Evolutionary conservation across 2,329 filamentous ascomycete species (phyloP).

Genomic region (Mollisiaceae sp.): DNA sequence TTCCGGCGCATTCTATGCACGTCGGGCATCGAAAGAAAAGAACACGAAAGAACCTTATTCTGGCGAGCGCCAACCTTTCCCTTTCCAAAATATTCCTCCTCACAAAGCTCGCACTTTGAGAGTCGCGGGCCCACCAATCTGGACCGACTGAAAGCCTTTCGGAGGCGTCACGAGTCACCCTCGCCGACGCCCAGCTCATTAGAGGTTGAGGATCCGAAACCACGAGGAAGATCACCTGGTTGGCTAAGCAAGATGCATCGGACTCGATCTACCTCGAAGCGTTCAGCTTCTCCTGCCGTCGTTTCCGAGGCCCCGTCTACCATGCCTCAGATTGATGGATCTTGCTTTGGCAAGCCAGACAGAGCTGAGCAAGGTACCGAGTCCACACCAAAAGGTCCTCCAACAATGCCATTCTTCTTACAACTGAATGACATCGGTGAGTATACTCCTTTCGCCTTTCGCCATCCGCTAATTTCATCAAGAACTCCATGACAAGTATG

Average conservation of each 20-base stretch:
- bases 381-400: constrained; percentile 15
- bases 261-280: constrained; percentile 36
- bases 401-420: constrained; percentile 57
- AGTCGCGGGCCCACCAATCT: constrained; percentile 33
- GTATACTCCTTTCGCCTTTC: constrained; percentile 35
- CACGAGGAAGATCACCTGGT: constrained; percentile 35
- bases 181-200: constrained; percentile 24
- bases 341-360: constrained; percentile 24
- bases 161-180: constrained; percentile 38
- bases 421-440: constrained; percentile 53
- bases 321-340: constrained; percentile 27
- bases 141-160: constrained; percentile 41
- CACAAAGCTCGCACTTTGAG: constrained; percentile 23
- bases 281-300: constrained; percentile 33
- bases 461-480: constrained; percentile 13
- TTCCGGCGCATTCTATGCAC: constrained; percentile 13
- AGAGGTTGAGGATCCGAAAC: constrained; percentile 23
- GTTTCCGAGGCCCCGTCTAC: constrained; percentile 16
- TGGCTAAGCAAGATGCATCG: constrained; percentile 41
- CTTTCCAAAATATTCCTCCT: neutral
- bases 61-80: constrained; percentile 19
- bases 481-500: constrained; percentile 66
- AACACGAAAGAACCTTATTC: constrained; percentile 2
- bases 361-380: constrained; percentile 15
- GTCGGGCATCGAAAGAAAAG: neutral